These are phyloP conservation scores for Cutaneotrichosporon sp. DNA, from an alignment of 1,284 basidiomycete genomes.

Conservation along the genomic window DNA sequence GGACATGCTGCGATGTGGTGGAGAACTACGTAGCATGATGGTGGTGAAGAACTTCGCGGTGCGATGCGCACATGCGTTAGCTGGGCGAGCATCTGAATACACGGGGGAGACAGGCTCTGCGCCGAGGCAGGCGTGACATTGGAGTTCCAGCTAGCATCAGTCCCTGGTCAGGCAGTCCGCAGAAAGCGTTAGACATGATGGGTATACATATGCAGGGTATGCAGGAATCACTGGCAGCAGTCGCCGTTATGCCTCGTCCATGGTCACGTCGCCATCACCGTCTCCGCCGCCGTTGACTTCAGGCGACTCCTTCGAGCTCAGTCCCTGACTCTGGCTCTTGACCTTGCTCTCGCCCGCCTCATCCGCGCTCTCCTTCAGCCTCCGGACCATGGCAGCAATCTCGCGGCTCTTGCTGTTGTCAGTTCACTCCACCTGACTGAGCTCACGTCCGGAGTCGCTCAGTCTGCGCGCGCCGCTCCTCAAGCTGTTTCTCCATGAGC, in stretches of 20 bases:
- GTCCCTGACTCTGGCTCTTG: neutral
- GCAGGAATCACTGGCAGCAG: neutral
- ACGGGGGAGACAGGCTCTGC: too few relatives aligned
- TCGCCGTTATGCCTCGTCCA: neutral
- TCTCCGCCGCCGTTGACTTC: neutral
- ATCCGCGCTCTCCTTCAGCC: slow-evolving; percentile 13
- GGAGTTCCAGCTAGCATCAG: too few relatives aligned
- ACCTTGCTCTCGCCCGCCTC: neutral
- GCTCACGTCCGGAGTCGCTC: slow-evolving; percentile 35
- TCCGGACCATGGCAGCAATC: slow-evolving; percentile 19
- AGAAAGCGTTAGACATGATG: neutral
- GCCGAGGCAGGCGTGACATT: too few relatives aligned
- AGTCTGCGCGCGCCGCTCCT: slow-evolving; percentile 38
- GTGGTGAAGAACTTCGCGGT: neutral
- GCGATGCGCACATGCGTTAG: too few relatives aligned
- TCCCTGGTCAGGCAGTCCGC: too few relatives aligned
- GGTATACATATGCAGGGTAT: slow-evolving; percentile 31
- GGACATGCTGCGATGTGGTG: neutral
- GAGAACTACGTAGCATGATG: neutral
- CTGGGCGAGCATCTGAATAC: too few relatives aligned
- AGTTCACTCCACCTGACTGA: neutral
- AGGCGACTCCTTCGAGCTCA: neutral
- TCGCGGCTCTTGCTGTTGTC: slow-evolving; percentile 24
- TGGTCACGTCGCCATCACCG: neutral
- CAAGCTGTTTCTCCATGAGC: slow-evolving; percentile 48